Percentiles rank a stretch among this genome's conserved stretches.
phyloP scores from a whole-genome alignment of 208 protist genomes.

The Acanthamoeba royreba region DNA sequence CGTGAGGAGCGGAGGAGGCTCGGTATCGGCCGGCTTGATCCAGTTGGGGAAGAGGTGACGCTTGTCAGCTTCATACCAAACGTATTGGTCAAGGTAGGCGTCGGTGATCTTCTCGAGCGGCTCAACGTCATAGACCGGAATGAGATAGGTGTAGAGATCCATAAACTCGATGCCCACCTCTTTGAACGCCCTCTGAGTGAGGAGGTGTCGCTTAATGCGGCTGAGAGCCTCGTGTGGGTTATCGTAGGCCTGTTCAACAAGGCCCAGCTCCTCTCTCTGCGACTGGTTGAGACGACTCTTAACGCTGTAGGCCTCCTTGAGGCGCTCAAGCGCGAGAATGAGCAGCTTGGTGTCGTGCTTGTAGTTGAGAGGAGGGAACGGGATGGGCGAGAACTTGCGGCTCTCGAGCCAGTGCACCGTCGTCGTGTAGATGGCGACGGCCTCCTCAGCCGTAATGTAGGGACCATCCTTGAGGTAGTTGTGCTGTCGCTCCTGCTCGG shows the following conservation, averaged over 20 bases:
- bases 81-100: constrained; percentile 99
- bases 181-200: constrained; percentile 99
- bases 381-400: constrained; percentile 98
- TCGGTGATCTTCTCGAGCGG: constrained; percentile 99
- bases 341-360: constrained; percentile 99
- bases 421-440: constrained; percentile 98
- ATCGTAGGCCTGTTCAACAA: constrained; percentile 99
- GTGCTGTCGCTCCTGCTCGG: constrained; percentile 96
- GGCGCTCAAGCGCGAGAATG: constrained; percentile 97
- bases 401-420: constrained; percentile 99
- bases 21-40: constrained; percentile 99
- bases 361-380: constrained; percentile 99
- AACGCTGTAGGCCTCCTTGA: constrained; percentile 99
- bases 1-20: constrained; percentile 98
- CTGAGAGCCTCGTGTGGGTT: constrained; percentile 98
- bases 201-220: constrained; percentile 98
- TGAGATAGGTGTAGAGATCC: constrained; percentile 99
- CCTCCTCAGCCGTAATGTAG: constrained; percentile 96
- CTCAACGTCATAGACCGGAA: constrained; percentile 99
- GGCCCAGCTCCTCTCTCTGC: constrained; percentile 98
- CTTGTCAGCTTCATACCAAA: constrained; percentile 99
- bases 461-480: constrained; percentile 98
- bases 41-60: constrained; percentile 99
- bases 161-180: constrained; percentile 99
- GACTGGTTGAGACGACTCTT: constrained; percentile 96